Conservation (phyloP, 2,329 filamentous ascomycete genomes). For the Aureobasidium namibiae region DNA sequence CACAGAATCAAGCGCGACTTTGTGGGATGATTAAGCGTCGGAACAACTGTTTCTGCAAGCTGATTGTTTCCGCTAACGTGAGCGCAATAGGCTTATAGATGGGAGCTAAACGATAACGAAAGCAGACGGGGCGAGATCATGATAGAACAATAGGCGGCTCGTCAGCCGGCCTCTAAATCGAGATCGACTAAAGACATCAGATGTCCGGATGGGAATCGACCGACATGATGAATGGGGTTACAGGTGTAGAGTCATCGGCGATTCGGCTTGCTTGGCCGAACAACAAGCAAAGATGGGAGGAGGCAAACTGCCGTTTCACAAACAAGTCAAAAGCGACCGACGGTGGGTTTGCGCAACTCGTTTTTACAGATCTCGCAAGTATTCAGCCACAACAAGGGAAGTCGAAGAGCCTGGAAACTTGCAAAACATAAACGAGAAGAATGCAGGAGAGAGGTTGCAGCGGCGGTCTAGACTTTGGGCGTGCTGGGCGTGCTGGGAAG, state of each 20-base stretch:
- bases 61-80: neutral
- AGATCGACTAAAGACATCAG: neutral
- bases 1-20: neutral
- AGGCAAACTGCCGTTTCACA: neutral
- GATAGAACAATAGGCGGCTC: neutral
- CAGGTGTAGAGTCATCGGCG: neutral
- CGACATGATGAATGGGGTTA: neutral
- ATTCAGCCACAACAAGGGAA: too few species aligned
- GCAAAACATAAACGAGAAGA: neutral
- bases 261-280: neutral
- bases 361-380: neutral
- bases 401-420: too few species aligned
- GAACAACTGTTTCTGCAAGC: neutral
- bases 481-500: neutral
- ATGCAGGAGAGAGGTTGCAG: neutral
- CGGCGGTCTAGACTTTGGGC: neutral
- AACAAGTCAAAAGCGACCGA: neutral
- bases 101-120: neutral
- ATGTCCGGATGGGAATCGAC: neutral
- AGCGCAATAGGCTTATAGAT: neutral
- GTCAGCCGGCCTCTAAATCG: neutral
- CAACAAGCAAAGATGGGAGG: neutral
- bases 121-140: neutral
- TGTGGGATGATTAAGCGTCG: neutral
- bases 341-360: neutral